phyloP scores from a whole-genome alignment of 257 asterid species.

The Verbascum thapsus region DNA sequence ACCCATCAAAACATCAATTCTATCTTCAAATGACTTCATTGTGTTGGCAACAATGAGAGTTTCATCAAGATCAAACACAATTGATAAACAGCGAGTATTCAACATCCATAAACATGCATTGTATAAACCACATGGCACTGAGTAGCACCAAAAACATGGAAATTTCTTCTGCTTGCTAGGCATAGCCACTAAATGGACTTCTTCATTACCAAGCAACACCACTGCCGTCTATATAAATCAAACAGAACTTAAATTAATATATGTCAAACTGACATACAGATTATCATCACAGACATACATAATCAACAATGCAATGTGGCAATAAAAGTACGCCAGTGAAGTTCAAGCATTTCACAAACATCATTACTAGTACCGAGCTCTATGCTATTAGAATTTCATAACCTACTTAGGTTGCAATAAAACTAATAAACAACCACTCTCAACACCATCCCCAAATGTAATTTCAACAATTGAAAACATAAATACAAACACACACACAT shows the following conservation, averaged over 20 bases:
- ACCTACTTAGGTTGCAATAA: slow-evolving; percentile 14
- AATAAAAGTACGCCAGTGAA: not conserved
- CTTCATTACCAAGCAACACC: slow-evolving; percentile 74
- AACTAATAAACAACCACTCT: slow-evolving; percentile 1
- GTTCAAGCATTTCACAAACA: slow-evolving; percentile 17
- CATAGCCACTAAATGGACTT: slow-evolving; percentile 97
- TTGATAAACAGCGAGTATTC: slow-evolving; percentile 83
- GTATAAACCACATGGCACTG: slow-evolving; percentile 75
- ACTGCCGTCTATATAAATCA: slow-evolving; percentile 77
- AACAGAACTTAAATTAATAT: slow-evolving; percentile 23
- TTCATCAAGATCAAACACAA: slow-evolving; percentile 97
- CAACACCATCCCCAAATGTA: slow-evolving; percentile 22
- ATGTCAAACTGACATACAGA: slow-evolving; percentile 16
- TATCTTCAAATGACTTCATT: slow-evolving; percentile 96
- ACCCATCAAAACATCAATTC: slow-evolving; percentile 70
- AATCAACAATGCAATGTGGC: not conserved
- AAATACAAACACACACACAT: too few relatives aligned
- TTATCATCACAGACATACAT: not conserved
- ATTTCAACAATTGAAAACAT: slow-evolving; percentile 1
- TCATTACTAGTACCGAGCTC: not conserved
- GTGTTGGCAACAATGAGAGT: slow-evolving; percentile 98
- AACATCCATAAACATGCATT: slow-evolving; percentile 71
- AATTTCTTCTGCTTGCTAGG: slow-evolving; percentile 89
- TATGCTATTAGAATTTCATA: not conserved
- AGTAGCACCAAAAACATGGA: slow-evolving; percentile 98